Conservation (phyloP, 768 basidiomycete species). For the Leccinum aurantiacum region DNA sequence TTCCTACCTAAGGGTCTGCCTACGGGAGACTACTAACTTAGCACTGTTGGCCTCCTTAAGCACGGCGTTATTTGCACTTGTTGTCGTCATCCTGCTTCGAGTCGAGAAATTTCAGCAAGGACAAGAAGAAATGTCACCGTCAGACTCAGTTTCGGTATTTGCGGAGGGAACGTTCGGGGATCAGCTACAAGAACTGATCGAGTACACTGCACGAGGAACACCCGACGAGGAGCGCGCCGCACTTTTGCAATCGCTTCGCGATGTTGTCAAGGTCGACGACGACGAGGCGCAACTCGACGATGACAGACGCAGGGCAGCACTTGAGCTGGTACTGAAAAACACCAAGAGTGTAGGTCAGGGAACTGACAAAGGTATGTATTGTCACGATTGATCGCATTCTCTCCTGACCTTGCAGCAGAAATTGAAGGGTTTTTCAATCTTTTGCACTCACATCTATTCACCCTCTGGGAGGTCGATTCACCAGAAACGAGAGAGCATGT, state of each 20-base stretch:
- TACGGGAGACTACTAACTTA: no score
- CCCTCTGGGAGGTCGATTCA: conserved; percentile 54
- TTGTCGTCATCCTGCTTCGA: conserved; percentile 15
- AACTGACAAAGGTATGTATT: conserved; percentile 64
- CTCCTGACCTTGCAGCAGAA: conserved; percentile 43
- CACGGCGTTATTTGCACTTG: conserved; percentile 17
- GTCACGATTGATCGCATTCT: neutral
- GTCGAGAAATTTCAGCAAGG: conserved; percentile 9
- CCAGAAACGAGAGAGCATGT: conserved; percentile 55
- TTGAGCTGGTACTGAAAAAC: conserved; percentile 60
- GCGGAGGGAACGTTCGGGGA: conserved; percentile 89
- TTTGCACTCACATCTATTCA: conserved; percentile 68
- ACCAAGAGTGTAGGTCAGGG: conserved; percentile 75
- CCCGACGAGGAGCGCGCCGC: conserved; percentile 67
- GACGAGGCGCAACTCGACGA: conserved; percentile 58
- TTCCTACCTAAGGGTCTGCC: no score
- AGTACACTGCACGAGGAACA: conserved; percentile 65
- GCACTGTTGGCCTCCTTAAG: no score
- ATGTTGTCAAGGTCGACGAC: conserved; percentile 48
- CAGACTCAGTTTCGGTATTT: conserved; percentile 82
- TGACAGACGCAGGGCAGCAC: conserved; percentile 49
- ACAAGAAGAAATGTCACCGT: conserved; percentile 52
- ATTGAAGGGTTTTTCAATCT: conserved; percentile 89
- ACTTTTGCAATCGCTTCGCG: conserved; percentile 61
- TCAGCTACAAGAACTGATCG: conserved; percentile 76